Evolutionary conservation across 2,329 filamentous ascomycete genomes (phyloP), one percentile per base, ranked within the genome.

Genomic region (Beauveria australis): DNA sequence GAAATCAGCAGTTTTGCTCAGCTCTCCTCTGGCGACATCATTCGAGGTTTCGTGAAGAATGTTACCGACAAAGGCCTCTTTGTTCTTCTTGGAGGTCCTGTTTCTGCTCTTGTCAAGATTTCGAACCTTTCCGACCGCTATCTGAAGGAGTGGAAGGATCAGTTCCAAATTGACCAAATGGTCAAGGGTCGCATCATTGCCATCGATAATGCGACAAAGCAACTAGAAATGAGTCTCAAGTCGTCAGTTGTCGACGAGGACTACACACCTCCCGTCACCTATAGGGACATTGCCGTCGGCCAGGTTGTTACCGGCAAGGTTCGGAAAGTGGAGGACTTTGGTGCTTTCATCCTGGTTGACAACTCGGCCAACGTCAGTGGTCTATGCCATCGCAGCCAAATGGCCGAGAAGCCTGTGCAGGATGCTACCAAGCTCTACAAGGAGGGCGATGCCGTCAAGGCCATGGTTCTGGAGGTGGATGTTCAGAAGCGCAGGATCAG

Each of bases 131-230:
- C 92, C 0, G 94, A 99, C 71, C 83, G 85, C 8, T 99, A 87
- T 72, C 77, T 99, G 68, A 97, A 97, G 74, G 91, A 97, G 63
- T 99, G 94, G 94, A 95, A 96, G 76, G 85, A 89, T 41, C 80
- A 87, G 49, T 97, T 93, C 75, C 87, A 94, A 68, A 78, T 93
- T 53, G 91, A 96, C 68, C 92, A 97, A 74, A 81, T 99, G 6
- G 91, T 99, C 59, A 91, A 89, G 73, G 94, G 92, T 56, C 91
- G 93, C 65, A 81, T 99, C 62, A 84, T 89, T 52, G 79, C 85
- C 3, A 83, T 92, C 28, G 89, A 97, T 67, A 68, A 79, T 6
- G 79, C 81, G 43, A 79, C 85, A 28, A 85, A 86, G 61, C 90
- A 92, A 67, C 76, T 96, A 30, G 91, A 95, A 71, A 81, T 99